These are phyloP conservation scores for Limtongozyma cylindracea DNA, from an alignment of 805 yeast genomes.

Conservation along the genomic window DNA sequence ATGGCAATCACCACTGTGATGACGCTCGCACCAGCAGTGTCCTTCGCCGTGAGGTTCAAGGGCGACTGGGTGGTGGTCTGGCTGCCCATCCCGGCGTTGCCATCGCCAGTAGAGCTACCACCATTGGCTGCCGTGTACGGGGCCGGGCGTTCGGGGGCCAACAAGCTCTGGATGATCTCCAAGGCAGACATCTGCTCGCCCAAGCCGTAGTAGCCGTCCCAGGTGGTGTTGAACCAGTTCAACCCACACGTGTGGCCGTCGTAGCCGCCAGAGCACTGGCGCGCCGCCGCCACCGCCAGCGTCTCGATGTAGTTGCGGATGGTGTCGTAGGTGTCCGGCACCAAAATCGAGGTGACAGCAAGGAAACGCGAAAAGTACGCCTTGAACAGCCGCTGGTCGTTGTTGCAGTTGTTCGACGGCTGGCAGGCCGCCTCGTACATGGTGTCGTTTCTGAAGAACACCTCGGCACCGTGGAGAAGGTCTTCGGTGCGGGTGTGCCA, in stretches of 20 bases:
- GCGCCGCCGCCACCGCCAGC: constrained; percentile 45
- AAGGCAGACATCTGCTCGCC: constrained; percentile 65
- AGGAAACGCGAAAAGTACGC: constrained; percentile 43
- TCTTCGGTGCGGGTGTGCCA: constrained; percentile 16
- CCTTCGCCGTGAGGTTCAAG: constrained; percentile 15
- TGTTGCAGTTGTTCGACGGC: constrained; percentile 24
- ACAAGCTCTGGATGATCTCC: constrained; percentile 19
- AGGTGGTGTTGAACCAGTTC: constrained; percentile 29
- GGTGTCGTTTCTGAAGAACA: constrained; percentile 16
- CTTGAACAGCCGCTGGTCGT: constrained; percentile 55
- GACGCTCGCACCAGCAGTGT: constrained; percentile 69
- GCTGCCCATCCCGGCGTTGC: constrained; percentile 3
- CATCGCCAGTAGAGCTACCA: constrained; percentile 1
- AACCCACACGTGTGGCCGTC: constrained; percentile 74
- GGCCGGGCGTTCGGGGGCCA: constrained; percentile 5
- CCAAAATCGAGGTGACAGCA: constrained; percentile 27
- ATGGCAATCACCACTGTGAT: constrained; percentile 54
- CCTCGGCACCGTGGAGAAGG: constrained; percentile 10
- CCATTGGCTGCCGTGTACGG: constrained; percentile 4
- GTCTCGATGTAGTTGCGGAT: constrained; percentile 5
- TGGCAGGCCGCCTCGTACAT: constrained; percentile 45
- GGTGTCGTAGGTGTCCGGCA: constrained; percentile 18
- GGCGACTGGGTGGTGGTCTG: constrained; percentile 6
- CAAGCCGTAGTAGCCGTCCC: constrained; percentile 46
- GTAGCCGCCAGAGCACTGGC: constrained; percentile 49